Conservation (phyloP, 495 filamentous ascomycete genomes). For the Cenococcum geophilum region DNA sequence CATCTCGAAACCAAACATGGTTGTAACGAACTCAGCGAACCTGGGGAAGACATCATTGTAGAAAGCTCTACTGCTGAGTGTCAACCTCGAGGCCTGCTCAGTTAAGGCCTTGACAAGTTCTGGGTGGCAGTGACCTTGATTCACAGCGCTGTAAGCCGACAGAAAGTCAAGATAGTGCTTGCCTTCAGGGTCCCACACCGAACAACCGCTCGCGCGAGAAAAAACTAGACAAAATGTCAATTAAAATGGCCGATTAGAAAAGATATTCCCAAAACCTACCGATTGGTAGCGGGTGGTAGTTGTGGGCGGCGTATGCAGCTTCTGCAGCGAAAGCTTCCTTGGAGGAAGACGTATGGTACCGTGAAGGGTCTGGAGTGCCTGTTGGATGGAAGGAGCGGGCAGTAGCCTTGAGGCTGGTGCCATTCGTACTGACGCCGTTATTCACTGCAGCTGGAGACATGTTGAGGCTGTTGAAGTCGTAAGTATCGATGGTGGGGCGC, state of each 20-base stretch:
- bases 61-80: conserved; percentile 91
- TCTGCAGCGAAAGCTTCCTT: conserved; percentile 72
- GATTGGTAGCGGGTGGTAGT: conserved; percentile 95
- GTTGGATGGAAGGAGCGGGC: conserved; percentile 46
- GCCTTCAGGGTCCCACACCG: conserved; percentile 96
- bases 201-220: conserved; percentile 68
- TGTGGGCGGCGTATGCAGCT: conserved; percentile 85
- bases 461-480: conserved; percentile 7
- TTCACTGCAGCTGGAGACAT: conserved; percentile 29
- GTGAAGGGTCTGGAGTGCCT: conserved; percentile 43
- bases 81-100: conserved; percentile 84
- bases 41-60: conserved; percentile 98
- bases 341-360: conserved; percentile 78
- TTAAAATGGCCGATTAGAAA: conserved; percentile 42
- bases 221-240: conserved; percentile 27
- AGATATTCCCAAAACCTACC: conserved; percentile 10
- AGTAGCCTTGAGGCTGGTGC: conserved; percentile 26
- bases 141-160: conserved; percentile 95
- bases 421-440: conserved; percentile 13
- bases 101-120: conserved; percentile 84
- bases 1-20: conserved; percentile 94
- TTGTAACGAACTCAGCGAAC: conserved; percentile 87
- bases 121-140: conserved; percentile 98
- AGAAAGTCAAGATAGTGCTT: conserved; percentile 97
- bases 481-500: not conserved